Evolutionary conservation across 2,329 filamentous ascomycete species (phyloP).

Genomic region (Fusarium duplospermum): DNA sequence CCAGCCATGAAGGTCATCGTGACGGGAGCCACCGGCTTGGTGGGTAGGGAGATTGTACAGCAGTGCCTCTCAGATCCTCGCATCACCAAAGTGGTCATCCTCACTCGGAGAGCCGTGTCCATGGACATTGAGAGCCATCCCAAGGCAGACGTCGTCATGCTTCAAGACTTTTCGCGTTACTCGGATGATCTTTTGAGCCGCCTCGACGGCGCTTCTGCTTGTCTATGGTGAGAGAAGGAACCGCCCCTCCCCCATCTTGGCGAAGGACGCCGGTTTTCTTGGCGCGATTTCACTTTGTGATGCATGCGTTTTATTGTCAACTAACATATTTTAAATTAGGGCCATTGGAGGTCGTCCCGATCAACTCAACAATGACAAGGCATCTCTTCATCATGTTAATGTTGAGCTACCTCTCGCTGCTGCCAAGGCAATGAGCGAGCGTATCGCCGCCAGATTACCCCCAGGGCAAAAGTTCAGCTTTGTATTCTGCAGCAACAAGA

Average conservation of each 20-base stretch:
- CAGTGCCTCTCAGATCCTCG: slow-evolving; percentile 61
- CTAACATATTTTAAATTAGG: slow-evolving; percentile 43
- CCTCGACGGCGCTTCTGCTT: slow-evolving; percentile 67
- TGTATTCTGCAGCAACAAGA: slow-evolving; percentile 56
- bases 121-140: slow-evolving; percentile 55
- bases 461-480: slow-evolving; percentile 54
- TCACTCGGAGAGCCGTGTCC: slow-evolving; percentile 61
- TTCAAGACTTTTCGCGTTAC: slow-evolving; percentile 66
- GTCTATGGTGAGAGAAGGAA: slow-evolving; percentile 68
- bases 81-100: slow-evolving; percentile 63
- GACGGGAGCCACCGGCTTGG: slow-evolving; percentile 67
- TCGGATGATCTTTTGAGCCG: slow-evolving; percentile 51
- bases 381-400: slow-evolving; percentile 61
- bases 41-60: slow-evolving; percentile 64
- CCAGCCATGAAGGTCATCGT: slow-evolving; percentile 67
- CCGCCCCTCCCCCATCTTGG: neutral
- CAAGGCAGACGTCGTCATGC: slow-evolving; percentile 63
- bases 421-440: slow-evolving; percentile 62
- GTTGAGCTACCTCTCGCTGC: slow-evolving; percentile 70
- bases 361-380: slow-evolving; percentile 61
- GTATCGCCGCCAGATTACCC: slow-evolving; percentile 47
- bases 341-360: slow-evolving; percentile 56
- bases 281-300: neutral
- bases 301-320: neutral
- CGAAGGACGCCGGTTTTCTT: neutral